Base-by-base conservation (phyloP, 2,329 filamentous ascomycete species). In the Talaromyces sp. region DNA sequence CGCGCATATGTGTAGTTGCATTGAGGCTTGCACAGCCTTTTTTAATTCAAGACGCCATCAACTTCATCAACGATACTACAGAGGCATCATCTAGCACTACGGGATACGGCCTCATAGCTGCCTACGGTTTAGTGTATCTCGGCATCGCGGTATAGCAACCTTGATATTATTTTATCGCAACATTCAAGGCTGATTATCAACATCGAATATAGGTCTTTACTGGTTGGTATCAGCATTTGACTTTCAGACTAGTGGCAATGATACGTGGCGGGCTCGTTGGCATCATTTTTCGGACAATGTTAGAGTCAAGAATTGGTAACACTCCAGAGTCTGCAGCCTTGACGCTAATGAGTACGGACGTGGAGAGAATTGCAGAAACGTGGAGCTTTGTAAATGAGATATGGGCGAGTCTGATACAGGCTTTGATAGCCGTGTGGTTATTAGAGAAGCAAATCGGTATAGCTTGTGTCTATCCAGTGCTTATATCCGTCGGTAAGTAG, bases 351-450 rank as follows among this genome's bases (percentile, higher is more conserved):
- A 62, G 60, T 19, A 62, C 60, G 8, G 60, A 62, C 49, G 60
- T 62, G 35, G 60, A 62, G 31, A 27, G 60, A 54, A 56, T 62
- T 56, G 49, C 49, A 7, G 47, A 52, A 52, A 52, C 19, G 16
- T 54, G 47, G 47, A 54, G 39, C 22, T 54, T 56, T 33, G 58
- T 65, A 33, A 61, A 73, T 50, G 74, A 75, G 60, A 70, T 71
- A 19, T 77, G 75, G 70, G 76, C 75, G 7, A 75, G 71, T 56
- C 63, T 75, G 0, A 70, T 79, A 49, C 73, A 79, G 13, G 66
- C 80, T 2, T 75, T 63, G 5, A 63, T 81, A 5, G 75, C 74
- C 8, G 73, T 76, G 16, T 75, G 74, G 73, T 66, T 73, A 41
- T 66, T 74, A 9, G 27, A 71, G 24, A 69, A 66, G 10, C 72